phyloP scores from a whole-genome alignment of 345 rosid genomes.

The Passiflora organensis region DNA sequence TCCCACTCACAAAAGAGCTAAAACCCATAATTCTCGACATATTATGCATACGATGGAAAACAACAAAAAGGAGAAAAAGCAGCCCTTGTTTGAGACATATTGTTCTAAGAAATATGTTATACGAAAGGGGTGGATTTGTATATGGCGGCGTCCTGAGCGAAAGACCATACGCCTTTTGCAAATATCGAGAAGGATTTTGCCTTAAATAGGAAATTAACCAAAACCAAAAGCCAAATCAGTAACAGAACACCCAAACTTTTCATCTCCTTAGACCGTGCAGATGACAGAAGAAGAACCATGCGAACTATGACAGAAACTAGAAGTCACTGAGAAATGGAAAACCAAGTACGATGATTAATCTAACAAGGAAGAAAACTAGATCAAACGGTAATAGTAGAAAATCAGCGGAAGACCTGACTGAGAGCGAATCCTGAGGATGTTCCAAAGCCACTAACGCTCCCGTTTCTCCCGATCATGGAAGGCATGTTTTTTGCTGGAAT shows the following conservation, averaged over 20 bases:
- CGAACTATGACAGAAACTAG: background rate
- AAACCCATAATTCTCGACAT: background rate
- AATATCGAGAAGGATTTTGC: constrained; percentile 48
- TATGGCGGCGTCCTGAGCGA: background rate
- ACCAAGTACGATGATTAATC: constrained; percentile 1
- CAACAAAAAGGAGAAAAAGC: no score
- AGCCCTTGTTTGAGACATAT: background rate
- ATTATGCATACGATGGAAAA: no score
- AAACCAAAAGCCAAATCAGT: constrained; percentile 14
- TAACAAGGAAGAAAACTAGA: constrained; percentile 1
- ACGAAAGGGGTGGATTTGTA: no score
- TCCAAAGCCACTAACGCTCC: constrained; percentile 38
- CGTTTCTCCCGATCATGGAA: constrained; percentile 36
- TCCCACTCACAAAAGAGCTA: constrained; percentile 12
- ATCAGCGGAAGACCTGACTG: constrained; percentile 40
- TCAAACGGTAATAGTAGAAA: background rate
- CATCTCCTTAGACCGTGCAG: constrained; percentile 4
- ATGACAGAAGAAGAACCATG: no score
- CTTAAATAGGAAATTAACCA: constrained; percentile 17
- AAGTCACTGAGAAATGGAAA: background rate
- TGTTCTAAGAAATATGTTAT: background rate
- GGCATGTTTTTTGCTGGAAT: constrained; percentile 59
- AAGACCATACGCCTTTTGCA: constrained; percentile 29
- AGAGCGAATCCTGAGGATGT: constrained; percentile 50
- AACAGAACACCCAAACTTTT: constrained; percentile 1